Evolutionary conservation across 768 basidiomycete species (phyloP), one percentile per base, ranked within the genome.

Genomic region (Scleroderma bovista): DNA sequence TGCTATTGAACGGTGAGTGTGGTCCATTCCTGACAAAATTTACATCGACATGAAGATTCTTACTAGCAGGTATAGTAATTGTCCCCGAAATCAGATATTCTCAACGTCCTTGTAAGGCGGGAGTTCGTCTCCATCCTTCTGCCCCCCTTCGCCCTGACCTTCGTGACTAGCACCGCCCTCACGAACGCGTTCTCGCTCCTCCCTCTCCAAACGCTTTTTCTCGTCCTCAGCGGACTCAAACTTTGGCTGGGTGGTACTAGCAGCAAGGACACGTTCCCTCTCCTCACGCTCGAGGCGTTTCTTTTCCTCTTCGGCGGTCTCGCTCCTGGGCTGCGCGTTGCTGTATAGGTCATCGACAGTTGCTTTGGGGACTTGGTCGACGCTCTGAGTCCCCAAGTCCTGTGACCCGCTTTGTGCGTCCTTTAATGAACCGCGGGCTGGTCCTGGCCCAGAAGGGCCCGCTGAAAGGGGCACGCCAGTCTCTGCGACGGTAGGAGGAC

Each of bases 391-490:
- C 8, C 69, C 71, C 40, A 72, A 69, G 36, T 58, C 52, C 34
- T 65, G 51, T 20, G 72, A 69, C 20, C 72, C 69, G 22, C 57
- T 64, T 46, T 68, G 74, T 56, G 80, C 70, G 50, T 83, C 75
- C 53, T 66, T 74, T 48, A 87, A 68, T 2, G 83, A 83, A 6
- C 84, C 86, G 52, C 77, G 80, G 2, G 79, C 75, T 6, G 84
- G 83, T 3, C 85, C 84, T 37, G 84, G 82, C 8, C 84, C 86
- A 39, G 44, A 20, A 0, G 59, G 66, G 16, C 82, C 78, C 3
- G 82, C 81, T 16, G 74, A 66, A n/a, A 86, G 69, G 16, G 85
- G 86, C n/a, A 86, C 68, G 12, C 84, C 86, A 0, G 87, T 87
- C 62, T 88, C 87, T 10, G 87, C 84, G 7, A 90, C 75, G 3